These are phyloP conservation scores for Prasinococcaceae sp. DNA, from an alignment of 139 green algal species.

Conservation along the genomic window DNA sequence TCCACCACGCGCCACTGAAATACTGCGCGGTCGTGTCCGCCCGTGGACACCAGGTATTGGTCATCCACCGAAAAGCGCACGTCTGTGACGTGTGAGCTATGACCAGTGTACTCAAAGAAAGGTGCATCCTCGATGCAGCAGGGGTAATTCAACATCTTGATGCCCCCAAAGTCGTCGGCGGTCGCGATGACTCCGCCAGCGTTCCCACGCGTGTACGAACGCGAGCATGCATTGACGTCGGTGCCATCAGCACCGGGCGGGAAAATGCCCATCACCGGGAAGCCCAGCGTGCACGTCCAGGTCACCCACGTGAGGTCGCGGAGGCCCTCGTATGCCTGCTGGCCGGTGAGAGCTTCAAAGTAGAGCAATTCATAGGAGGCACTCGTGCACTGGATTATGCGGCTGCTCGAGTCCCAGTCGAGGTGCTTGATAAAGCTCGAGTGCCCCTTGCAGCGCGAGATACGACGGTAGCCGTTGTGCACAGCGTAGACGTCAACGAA, in stretches of 20 bases:
- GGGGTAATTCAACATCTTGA: constrained; percentile 57
- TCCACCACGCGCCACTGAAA: constrained; percentile 21
- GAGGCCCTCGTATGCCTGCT: constrained; percentile 38
- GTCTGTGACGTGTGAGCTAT: constrained; percentile 48
- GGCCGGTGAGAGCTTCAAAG: constrained; percentile 39
- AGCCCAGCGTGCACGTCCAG: constrained; percentile 45
- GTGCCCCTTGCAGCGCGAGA: constrained; percentile 27
- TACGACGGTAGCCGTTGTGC: constrained; percentile 5
- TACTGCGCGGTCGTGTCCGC: constrained; percentile 7
- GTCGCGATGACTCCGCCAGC: neutral
- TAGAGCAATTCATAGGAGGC: constrained; percentile 43
- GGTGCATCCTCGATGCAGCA: constrained; percentile 47
- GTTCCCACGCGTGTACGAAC: no score
- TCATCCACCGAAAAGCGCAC: constrained; percentile 41
- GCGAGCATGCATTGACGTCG: constrained; percentile 43
- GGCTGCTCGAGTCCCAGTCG: constrained; percentile 40
- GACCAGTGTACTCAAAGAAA: constrained; percentile 40
- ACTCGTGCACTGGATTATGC: constrained; percentile 32
- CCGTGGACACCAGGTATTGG: constrained; percentile 4
- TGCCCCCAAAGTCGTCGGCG: constrained; percentile 17
- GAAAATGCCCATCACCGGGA: constrained; percentile 56
- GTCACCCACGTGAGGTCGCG: constrained; percentile 39
- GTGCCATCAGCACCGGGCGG: constrained; percentile 36
- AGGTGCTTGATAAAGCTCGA: constrained; percentile 34
- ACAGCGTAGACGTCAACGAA: constrained; percentile 49